Percentiles rank a stretch among this genome's conserved stretches.
These are phyloP conservation scores for Acarospora socialis DNA, from an alignment of 2,329 filamentous ascomycete species.

Conservation along the genomic window DNA sequence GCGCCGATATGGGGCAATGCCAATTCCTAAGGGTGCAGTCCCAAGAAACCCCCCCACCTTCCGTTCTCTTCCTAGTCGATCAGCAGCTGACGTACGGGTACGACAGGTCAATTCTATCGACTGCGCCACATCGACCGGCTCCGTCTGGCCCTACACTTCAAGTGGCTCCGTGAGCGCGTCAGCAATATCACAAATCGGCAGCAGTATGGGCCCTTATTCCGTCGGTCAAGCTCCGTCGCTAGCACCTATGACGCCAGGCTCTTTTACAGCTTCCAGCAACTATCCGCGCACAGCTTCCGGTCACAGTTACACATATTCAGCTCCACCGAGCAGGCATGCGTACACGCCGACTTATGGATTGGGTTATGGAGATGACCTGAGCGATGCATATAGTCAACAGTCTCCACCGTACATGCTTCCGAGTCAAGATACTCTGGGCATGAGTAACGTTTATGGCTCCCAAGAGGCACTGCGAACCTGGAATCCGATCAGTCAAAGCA, in stretches of 20 bases:
- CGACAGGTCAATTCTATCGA: slow-evolving; percentile 7
- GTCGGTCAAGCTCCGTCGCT: background rate
- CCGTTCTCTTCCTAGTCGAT: slow-evolving; percentile 1
- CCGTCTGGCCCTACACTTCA: background rate
- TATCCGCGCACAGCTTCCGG: no score
- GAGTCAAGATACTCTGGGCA: slow-evolving; percentile 18
- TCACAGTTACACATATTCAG: slow-evolving; percentile 15
- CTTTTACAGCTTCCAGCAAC: no score
- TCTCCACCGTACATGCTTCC: slow-evolving; percentile 24
- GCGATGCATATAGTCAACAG: slow-evolving; percentile 21
- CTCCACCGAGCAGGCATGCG: slow-evolving; percentile 10
- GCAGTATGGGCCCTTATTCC: slow-evolving; percentile 1
- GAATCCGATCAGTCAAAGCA: slow-evolving; percentile 5
- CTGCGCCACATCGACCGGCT: slow-evolving; percentile 1
- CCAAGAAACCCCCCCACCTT: slow-evolving; percentile 6
- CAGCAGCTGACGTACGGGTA: slow-evolving; percentile 7
- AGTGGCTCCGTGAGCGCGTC: background rate
- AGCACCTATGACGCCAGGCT: background rate
- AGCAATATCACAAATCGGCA: slow-evolving; percentile 3
- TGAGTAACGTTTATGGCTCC: slow-evolving; percentile 5
- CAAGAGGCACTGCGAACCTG: slow-evolving; percentile 9
- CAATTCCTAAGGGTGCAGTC: slow-evolving; percentile 59
- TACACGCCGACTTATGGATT: slow-evolving; percentile 11
- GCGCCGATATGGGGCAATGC: slow-evolving; percentile 47
- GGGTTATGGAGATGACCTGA: slow-evolving; percentile 23